Evolutionary conservation across 257 asterid genomes (phyloP).

Genomic region (Ilex aquifolium): DNA sequence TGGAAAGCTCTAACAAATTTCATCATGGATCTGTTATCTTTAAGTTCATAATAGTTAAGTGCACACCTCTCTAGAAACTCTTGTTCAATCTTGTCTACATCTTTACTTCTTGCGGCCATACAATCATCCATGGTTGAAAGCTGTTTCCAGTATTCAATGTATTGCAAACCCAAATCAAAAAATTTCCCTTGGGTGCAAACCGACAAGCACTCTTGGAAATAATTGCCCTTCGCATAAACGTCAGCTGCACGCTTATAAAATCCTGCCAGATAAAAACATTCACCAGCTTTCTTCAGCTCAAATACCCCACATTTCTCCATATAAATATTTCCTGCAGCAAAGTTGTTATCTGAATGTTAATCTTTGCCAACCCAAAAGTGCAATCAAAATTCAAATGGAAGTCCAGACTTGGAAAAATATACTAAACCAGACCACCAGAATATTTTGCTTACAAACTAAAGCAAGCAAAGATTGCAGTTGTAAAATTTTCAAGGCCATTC

Average conservation of each 20-base stretch:
- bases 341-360: too few species aligned
- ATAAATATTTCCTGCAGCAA: conserved; percentile 42
- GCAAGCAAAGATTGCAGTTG: too few species aligned
- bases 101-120: conserved; percentile 5
- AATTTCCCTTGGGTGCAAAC: conserved; percentile 38
- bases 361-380: too few species aligned
- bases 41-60: conserved; percentile 16
- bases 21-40: conserved; percentile 36
- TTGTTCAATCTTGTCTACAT: conserved; percentile 30
- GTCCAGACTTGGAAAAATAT: too few species aligned
- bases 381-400: too few species aligned
- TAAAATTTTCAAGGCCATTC: too few species aligned
- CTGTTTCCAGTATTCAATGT: conserved; percentile 50
- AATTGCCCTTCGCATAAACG: conserved; percentile 37
- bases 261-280: conserved; percentile 51
- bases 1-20: conserved; percentile 41
- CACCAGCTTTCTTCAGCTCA: conserved; percentile 46
- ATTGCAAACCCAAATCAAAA: conserved; percentile 40
- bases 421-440: too few species aligned
- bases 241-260: conserved; percentile 34
- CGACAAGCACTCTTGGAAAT: conserved; percentile 42
- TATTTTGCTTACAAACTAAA: too few species aligned
- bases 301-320: conserved; percentile 35
- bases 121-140: conserved; percentile 12
- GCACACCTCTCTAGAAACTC: conserved; percentile 44